Percentiles rank a stretch among this genome's conserved stretches.
These are phyloP conservation scores for Penicillium odoratum DNA, from an alignment of 495 filamentous ascomycete genomes.

Conservation along the genomic window DNA sequence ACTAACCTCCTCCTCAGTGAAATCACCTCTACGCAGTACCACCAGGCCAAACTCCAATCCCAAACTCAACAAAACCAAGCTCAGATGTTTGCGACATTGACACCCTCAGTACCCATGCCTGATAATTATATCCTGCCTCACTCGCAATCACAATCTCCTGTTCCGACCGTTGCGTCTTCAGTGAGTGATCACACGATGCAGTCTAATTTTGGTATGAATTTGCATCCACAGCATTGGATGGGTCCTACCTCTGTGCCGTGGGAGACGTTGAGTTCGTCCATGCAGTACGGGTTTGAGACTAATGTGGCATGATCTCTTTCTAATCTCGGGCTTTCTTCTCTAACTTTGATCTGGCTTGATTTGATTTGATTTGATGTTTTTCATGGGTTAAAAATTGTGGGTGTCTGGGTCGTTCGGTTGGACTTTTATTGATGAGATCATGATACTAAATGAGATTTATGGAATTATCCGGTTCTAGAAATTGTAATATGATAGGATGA, in stretches of 20 bases:
- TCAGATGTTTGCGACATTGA: slow-evolving; percentile 13
- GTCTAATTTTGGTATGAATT: slow-evolving; percentile 26
- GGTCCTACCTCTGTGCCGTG: slow-evolving; percentile 36
- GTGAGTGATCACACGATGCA: slow-evolving; percentile 25
- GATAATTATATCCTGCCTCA: slow-evolving; percentile 24
- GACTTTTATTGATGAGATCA: slow-evolving; percentile 20
- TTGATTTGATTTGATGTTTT: background rate
- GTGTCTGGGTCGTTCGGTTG: background rate
- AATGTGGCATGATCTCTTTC: slow-evolving; percentile 4
- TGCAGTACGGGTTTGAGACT: slow-evolving; percentile 21
- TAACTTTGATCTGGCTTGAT: background rate
- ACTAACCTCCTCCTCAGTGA: slow-evolving; percentile 20
- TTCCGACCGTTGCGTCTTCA: slow-evolving; percentile 26
- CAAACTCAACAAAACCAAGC: slow-evolving; percentile 17
- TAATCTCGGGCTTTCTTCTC: background rate
- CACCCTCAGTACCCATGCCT: slow-evolving; percentile 13
- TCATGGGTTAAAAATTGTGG: background rate
- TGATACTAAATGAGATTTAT: slow-evolving; percentile 9
- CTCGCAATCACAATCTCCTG: slow-evolving; percentile 24
- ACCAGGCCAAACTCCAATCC: slow-evolving; percentile 15
- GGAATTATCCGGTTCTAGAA: background rate
- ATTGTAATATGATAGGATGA: no score
- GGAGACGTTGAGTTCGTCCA: slow-evolving; percentile 25
- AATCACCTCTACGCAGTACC: slow-evolving; percentile 23
- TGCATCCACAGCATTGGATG: slow-evolving; percentile 42